These are phyloP conservation scores for Eucommia ulmoides DNA, from an alignment of 257 asterid species.

Conservation along the genomic window DNA sequence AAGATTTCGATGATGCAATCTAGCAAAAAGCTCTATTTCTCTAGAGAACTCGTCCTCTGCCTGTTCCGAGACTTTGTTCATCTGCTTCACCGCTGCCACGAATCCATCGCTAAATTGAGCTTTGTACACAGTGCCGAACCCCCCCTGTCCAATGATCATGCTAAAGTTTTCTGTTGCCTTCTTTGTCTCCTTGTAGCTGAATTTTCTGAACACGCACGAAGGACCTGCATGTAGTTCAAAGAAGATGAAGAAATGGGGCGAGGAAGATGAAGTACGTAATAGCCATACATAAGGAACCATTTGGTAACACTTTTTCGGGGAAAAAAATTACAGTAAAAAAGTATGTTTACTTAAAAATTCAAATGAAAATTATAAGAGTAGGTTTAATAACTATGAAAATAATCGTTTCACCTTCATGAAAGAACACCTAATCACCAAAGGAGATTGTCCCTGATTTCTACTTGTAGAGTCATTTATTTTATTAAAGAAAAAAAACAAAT, in stretches of 20 bases:
- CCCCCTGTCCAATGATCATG: conserved; percentile 81
- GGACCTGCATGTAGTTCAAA: conserved; percentile 46
- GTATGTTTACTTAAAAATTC: too few relatives aligned
- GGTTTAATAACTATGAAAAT: too few relatives aligned
- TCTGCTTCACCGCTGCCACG: conserved; percentile 72
- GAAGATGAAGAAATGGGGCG: background rate
- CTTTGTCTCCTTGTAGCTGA: conserved; percentile 77
- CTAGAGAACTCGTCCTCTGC: conserved; percentile 87
- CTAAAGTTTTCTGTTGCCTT: conserved; percentile 75
- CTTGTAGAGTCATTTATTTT: too few relatives aligned
- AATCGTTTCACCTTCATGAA: too few relatives aligned
- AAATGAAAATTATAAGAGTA: too few relatives aligned
- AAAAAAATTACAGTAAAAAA: conserved; percentile 6
- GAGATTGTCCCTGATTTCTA: too few relatives aligned
- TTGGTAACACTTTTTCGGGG: too few relatives aligned
- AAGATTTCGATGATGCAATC: conserved; percentile 92
- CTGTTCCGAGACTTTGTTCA: conserved; percentile 79
- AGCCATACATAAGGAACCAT: too few relatives aligned
- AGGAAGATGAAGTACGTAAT: too few relatives aligned
- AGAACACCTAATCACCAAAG: too few relatives aligned
- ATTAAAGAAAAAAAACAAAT: too few relatives aligned
- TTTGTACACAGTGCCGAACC: conserved; percentile 83
- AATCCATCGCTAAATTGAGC: conserved; percentile 64
- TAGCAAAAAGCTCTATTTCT: conserved; percentile 89
- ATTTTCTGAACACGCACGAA: conserved; percentile 63